phyloP scores from a whole-genome alignment of 1,139 yeast species.

The Pichia kudriavzevii region DNA sequence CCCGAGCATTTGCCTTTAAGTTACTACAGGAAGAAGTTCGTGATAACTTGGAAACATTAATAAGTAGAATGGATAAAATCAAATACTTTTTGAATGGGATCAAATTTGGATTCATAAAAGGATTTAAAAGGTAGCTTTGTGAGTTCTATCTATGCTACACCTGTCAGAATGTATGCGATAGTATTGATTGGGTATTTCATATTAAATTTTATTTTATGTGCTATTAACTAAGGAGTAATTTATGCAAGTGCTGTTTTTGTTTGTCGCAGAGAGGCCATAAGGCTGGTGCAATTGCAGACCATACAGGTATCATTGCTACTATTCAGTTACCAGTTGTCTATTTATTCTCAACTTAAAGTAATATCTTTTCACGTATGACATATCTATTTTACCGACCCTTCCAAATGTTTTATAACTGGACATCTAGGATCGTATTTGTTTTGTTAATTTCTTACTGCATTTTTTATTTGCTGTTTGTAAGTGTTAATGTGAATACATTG shows the following conservation, averaged over 20 bases:
- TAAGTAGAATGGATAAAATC: conserved; percentile 1
- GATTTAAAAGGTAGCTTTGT: conserved; percentile 5
- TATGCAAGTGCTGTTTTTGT: conserved; percentile 27
- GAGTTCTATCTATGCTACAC: conserved; percentile 18
- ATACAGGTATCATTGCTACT: conserved; percentile 53
- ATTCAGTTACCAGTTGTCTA: conserved; percentile 49
- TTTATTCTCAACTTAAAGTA: conserved; percentile 58
- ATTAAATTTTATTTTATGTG: conserved; percentile 23
- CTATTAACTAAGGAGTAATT: conserved; percentile 22
- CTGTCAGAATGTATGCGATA: conserved; percentile 28
- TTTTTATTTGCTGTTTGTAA: conserved; percentile 32
- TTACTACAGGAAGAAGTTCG: conserved; percentile 2
- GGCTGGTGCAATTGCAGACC: conserved; percentile 43
- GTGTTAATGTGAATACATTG: conserved; percentile 34
- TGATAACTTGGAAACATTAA: neutral
- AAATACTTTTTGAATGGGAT: no score
- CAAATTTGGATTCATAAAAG: conserved; percentile 5
- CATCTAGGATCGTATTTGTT: conserved; percentile 41
- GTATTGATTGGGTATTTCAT: conserved; percentile 24
- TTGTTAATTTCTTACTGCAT: conserved; percentile 36
- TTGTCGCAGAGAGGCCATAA: conserved; percentile 25
- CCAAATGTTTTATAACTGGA: conserved; percentile 54
- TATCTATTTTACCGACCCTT: conserved; percentile 56
- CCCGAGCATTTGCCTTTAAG: neutral
- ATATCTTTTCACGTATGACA: conserved; percentile 47